Evolutionary conservation across 1,139 yeast genomes (phyloP).

Genomic region (Spencermartinsiella ligniputridi): DNA sequence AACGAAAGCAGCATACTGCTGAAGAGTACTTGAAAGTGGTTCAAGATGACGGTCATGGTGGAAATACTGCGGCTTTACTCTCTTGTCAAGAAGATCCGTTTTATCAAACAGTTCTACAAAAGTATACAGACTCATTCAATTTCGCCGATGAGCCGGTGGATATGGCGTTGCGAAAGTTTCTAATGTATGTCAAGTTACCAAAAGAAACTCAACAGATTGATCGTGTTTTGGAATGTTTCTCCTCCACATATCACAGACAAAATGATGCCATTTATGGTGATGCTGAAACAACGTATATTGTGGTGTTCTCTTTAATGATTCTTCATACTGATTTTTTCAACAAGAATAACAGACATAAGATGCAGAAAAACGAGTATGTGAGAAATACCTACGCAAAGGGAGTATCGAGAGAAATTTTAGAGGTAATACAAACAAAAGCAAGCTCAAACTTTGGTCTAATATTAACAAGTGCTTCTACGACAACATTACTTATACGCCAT

Average conservation of each 20-base stretch:
- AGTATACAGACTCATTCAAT: constrained; percentile 41
- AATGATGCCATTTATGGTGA: constrained; percentile 38
- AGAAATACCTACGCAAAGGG: constrained; percentile 41
- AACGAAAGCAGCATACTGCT: constrained; percentile 31
- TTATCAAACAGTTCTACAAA: constrained; percentile 35
- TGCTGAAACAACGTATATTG: constrained; percentile 51
- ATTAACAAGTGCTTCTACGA: constrained; percentile 54
- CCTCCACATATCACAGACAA: constrained; percentile 43
- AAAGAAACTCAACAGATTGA: constrained; percentile 70
- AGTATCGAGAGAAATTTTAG: constrained; percentile 39
- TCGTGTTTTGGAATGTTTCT: constrained; percentile 53
- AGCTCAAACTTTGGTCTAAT: constrained; percentile 23
- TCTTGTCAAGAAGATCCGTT: constrained; percentile 37
- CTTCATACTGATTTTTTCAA: constrained; percentile 68
- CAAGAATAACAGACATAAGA: constrained; percentile 56
- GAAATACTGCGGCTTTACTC: constrained; percentile 38
- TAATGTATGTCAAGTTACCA: constrained; percentile 55
- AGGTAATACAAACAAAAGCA: constrained; percentile 26
- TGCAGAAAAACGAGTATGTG: constrained; percentile 59
- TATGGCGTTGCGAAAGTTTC: constrained; percentile 53
- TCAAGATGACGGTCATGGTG: constrained; percentile 31
- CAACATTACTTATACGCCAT: constrained; percentile 56
- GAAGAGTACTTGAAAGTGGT: constrained; percentile 36
- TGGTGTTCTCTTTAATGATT: constrained; percentile 58
- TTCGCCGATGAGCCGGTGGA: constrained; percentile 55